These are phyloP conservation scores for Dictyostelium firmibasis DNA, from an alignment of 78 protist genomes.

Conservation along the genomic window DNA sequence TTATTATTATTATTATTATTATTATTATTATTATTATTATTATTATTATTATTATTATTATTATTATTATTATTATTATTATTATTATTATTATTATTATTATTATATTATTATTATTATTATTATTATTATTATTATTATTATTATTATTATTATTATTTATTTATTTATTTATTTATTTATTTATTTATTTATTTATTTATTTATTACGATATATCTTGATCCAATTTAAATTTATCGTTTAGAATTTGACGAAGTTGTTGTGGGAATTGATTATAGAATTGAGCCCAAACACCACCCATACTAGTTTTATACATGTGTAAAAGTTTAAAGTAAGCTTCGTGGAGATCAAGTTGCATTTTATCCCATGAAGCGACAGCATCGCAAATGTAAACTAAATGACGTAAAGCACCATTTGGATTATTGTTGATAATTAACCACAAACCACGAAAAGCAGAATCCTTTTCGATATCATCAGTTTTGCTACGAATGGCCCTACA, in stretches of 20 bases:
- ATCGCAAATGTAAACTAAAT: slow-evolving; percentile 71
- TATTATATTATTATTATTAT: not conserved
- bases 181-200: not conserved
- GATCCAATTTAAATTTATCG: slow-evolving; percentile 24
- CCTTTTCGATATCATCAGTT: slow-evolving; percentile 88
- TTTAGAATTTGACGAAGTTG: slow-evolving; percentile 53
- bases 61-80: not conserved
- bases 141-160: not conserved
- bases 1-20: not conserved
- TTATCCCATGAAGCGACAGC: slow-evolving; percentile 83
- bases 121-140: not conserved
- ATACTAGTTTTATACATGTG: slow-evolving; percentile 70
- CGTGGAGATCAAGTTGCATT: slow-evolving; percentile 60
- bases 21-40: not conserved
- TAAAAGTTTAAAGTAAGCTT: slow-evolving; percentile 48
- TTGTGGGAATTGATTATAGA: slow-evolving; percentile 70
- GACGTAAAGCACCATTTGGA: slow-evolving; percentile 67
- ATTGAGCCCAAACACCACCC: slow-evolving; percentile 70
- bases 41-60: not conserved
- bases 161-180: not conserved
- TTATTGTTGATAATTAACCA: slow-evolving; percentile 56
- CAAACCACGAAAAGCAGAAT: slow-evolving; percentile 89
- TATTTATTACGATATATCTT: not conserved
- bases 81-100: not conserved
- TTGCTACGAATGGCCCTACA: slow-evolving; percentile 78